Conservation (phyloP, 768 basidiomycete genomes). For the Suillus clintonianus region DNA sequence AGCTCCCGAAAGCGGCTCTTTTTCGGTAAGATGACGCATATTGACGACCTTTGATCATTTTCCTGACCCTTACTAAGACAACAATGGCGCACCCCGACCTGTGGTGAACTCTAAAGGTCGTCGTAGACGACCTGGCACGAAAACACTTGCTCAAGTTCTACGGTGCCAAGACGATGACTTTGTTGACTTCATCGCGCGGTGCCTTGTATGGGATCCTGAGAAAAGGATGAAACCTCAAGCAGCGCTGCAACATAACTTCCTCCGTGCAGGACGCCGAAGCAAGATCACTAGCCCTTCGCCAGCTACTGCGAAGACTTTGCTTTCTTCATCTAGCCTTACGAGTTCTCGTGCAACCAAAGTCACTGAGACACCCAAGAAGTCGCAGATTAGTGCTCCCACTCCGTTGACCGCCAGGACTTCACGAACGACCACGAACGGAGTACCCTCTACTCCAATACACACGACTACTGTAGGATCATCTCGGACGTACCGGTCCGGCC, state of each 20-base stretch:
- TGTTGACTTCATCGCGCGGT: conserved; percentile 95
- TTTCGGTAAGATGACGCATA: conserved; percentile 69
- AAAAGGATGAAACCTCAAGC: conserved; percentile 91
- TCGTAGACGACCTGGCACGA: conserved; percentile 86
- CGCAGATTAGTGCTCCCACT: conserved; percentile 85
- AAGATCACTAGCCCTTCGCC: conserved; percentile 47
- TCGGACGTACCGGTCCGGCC: conserved; percentile 67
- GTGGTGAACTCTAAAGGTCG: conserved; percentile 97
- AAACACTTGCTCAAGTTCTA: conserved; percentile 85
- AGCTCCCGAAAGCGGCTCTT: conserved; percentile 94
- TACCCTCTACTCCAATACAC: conserved; percentile 62
- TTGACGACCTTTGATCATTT: background rate
- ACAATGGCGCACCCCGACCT: conserved; percentile 88
- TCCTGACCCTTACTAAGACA: conserved; percentile 53
- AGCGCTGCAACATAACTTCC: conserved; percentile 89
- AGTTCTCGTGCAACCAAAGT: conserved; percentile 53
- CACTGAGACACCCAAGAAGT: conserved; percentile 84
- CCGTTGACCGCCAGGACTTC: conserved; percentile 79
- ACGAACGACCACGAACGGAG: conserved; percentile 51
- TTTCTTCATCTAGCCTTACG: conserved; percentile 60
- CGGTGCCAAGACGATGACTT: conserved; percentile 94
- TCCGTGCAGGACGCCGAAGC: conserved; percentile 63
- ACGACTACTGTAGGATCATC: conserved; percentile 59
- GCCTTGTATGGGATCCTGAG: conserved; percentile 98
- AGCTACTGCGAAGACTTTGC: conserved; percentile 51